Base-by-base conservation (phyloP, 176 grass and related monocot species). In the Poa pratensis region DNA sequence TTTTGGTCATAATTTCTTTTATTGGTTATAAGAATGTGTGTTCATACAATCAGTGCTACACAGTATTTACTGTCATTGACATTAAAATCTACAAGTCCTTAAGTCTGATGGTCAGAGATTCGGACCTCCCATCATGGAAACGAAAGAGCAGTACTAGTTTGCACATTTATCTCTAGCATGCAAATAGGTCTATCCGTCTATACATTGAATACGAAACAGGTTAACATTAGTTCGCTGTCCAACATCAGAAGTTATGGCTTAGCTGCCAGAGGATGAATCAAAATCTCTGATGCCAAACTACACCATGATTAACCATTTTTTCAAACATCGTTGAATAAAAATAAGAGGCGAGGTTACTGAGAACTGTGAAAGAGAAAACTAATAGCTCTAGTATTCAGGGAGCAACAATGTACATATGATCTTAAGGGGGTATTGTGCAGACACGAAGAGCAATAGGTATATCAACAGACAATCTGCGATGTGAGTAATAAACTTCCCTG, bases 231-330 rank as follows among this genome's bases (percentile, higher is more conserved):
- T 75, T 19, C 20, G 11, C 13, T 53, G 46, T 69, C 49, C 48
- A 69, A 81, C 20, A 69, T 54, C 23, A 83, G 26, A 75, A 75
- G 82, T 83, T 75, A 65, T 16, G 10, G 10, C 6, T 20, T 20
- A 40, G 9, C 59, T n/a, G 42, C 22, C 18, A 73, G 39, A 23
- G 55, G 18, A 75, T 23, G 26, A 22, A 80, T 80, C 62, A 49
- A 22, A 35, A 45, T 23, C 69, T 18, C 23, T 75, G 27, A 37
- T 10, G 55, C 24, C 70, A 84, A 75, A 62, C 30, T 50, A 83
- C 27, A 23, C 62, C 7, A 63, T 20, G 69, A 51, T 83, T 62
- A 28, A 35, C 40, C 0, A 0, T 50, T 19, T 35, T 20, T 75
- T 63, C 20, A 70, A 45, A 58, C 9, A 82, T 82, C 35, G 58